These are phyloP conservation scores for Uronychia setigera DNA, from an alignment of 73 alveolate species.

Conservation along the genomic window DNA sequence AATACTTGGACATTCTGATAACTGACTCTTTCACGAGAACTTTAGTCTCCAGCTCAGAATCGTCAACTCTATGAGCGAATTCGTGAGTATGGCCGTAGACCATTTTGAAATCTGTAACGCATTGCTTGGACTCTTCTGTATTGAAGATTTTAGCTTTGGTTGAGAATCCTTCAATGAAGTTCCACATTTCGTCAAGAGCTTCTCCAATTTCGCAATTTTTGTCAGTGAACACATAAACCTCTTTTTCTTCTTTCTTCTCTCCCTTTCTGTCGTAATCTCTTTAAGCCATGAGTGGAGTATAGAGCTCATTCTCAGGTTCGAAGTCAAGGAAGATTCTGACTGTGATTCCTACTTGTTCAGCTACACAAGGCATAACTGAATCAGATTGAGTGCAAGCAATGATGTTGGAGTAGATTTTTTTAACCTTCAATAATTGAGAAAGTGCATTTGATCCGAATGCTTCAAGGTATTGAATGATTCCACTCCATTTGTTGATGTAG, in stretches of 20 bases:
- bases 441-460: background rate
- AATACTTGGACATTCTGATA: background rate
- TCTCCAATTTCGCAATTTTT: background rate
- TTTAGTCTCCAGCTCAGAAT: background rate
- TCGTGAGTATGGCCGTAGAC: background rate
- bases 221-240: background rate
- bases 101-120: background rate
- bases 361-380: background rate
- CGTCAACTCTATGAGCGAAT: background rate
- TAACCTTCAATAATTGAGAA: background rate
- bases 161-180: background rate
- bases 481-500: background rate
- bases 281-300: too few species aligned
- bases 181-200: background rate
- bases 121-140: background rate
- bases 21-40: background rate
- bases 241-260: background rate
- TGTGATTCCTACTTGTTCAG: background rate
- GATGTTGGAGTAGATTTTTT: background rate
- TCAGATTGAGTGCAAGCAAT: background rate
- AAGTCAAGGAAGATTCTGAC: background rate
- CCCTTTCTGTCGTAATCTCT: too few species aligned
- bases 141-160: background rate
- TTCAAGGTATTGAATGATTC: background rate
- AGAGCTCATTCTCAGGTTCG: background rate